Conservation (phyloP, 345 rosid genomes). For the Syzygium oleosum region DNA sequence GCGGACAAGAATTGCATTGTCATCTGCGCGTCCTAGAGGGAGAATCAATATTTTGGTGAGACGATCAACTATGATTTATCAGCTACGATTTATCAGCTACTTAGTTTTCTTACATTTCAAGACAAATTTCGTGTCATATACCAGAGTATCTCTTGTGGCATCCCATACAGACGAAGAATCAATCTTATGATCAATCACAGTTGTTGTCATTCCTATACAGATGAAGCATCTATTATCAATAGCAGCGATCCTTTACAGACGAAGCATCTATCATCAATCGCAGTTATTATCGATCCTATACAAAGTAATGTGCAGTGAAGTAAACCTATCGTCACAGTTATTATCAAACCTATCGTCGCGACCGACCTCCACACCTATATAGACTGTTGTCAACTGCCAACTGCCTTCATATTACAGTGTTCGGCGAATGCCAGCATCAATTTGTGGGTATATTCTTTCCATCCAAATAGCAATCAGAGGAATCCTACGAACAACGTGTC, state of each 20-base stretch:
- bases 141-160: not conserved
- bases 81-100: not conserved
- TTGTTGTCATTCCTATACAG: too few species aligned
- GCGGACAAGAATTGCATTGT: not conserved
- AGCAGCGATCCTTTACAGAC: rapidly evolving
- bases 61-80: too few species aligned
- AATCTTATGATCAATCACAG: too few species aligned
- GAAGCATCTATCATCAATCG: not conserved
- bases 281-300: not conserved
- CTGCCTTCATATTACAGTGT: not conserved
- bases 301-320: rapidly evolving
- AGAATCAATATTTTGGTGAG: not conserved
- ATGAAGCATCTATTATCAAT: not conserved
- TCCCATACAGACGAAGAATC: not conserved
- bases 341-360: not conserved
- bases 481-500: too few species aligned
- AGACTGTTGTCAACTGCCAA: not conserved
- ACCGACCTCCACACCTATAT: too few species aligned
- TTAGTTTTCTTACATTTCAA: not conserved
- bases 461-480: too few species aligned
- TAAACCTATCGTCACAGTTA: not conserved
- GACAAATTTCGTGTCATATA: not conserved
- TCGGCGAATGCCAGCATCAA: not conserved
- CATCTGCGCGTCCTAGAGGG: not conserved
- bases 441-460: not conserved